phyloP scores from a whole-genome alignment of 306 rosid genomes.

The Cicer judaicum region DNA sequence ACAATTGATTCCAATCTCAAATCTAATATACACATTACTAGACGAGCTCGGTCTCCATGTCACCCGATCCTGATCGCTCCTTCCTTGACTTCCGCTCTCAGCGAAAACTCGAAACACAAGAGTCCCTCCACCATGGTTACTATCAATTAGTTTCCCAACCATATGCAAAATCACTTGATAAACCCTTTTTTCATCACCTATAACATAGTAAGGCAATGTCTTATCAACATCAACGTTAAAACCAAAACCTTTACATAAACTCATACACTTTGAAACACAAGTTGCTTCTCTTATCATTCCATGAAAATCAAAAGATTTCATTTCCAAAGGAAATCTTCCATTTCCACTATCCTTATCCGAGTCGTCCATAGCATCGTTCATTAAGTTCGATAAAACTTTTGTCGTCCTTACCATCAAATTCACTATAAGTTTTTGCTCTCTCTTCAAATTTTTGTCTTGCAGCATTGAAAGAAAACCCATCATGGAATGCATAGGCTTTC shows the following conservation, averaged over 20 bases:
- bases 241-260: conserved; percentile 60
- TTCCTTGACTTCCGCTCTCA: conserved; percentile 71
- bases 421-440: conserved; percentile 66
- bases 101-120: conserved; percentile 60
- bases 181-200: conserved; percentile 88
- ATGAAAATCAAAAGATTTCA: conserved; percentile 68
- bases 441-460: conserved; percentile 62
- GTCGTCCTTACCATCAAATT: conserved; percentile 79
- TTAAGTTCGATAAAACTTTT: conserved; percentile 69
- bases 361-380: conserved; percentile 76
- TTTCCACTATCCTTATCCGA: conserved; percentile 65
- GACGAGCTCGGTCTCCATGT: conserved; percentile 69
- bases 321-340: conserved; percentile 69
- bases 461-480: conserved; percentile 80
- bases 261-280: conserved; percentile 75
- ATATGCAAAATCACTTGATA: conserved; percentile 91
- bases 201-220: conserved; percentile 68
- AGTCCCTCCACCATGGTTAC: conserved; percentile 57
- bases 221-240: conserved; percentile 75
- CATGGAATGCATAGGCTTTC: conserved; percentile 91
- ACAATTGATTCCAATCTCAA: conserved; percentile 65
- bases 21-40: conserved; percentile 66
- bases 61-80: conserved; percentile 70
- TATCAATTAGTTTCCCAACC: conserved; percentile 69
- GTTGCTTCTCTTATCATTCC: conserved; percentile 74